These are phyloP conservation scores for Fomitopsis pulvina DNA, from an alignment of 768 basidiomycete species.

Conservation along the genomic window DNA sequence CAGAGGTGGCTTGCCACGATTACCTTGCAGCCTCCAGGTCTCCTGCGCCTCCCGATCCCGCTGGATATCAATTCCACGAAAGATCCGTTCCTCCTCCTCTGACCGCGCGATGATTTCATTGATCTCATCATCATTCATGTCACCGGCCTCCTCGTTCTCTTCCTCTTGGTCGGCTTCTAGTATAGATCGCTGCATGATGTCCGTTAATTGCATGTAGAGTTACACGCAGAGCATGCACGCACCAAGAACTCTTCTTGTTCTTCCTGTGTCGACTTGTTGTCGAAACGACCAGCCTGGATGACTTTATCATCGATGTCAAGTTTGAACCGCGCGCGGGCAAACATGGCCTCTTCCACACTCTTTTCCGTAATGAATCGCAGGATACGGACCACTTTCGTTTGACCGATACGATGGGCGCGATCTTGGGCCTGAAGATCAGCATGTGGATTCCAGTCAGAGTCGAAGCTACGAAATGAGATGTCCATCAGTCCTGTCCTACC, in stretches of 20 bases:
- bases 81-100: conserved; percentile 71
- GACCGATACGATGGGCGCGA: conserved; percentile 99
- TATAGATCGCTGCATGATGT: conserved; percentile 64
- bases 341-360: conserved; percentile 98
- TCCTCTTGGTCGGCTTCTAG: conserved; percentile 87
- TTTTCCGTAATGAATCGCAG: conserved; percentile 96
- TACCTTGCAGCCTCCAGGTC: conserved; percentile 65
- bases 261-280: conserved; percentile 96
- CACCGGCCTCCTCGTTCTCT: conserved; percentile 83
- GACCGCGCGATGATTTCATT: conserved; percentile 87
- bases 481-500: conserved; percentile 3
- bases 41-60: conserved; percentile 63
- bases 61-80: conserved; percentile 77
- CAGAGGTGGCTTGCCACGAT: conserved; percentile 71
- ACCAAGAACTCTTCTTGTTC: conserved; percentile 96
- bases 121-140: conserved; percentile 92
- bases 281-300: conserved; percentile 98
- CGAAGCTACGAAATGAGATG: conserved; percentile 43
- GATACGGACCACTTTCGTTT: conserved; percentile 96
- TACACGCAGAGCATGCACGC: conserved; percentile 22
- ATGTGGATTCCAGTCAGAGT: conserved; percentile 94
- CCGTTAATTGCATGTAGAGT: conserved; percentile 8
- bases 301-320: conserved; percentile 99
- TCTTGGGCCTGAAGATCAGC: conserved; percentile 99
- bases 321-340: conserved; percentile 90